Conservation (phyloP, 1,284 basidiomycete genomes). For the Apiotrichum sp. region DNA sequence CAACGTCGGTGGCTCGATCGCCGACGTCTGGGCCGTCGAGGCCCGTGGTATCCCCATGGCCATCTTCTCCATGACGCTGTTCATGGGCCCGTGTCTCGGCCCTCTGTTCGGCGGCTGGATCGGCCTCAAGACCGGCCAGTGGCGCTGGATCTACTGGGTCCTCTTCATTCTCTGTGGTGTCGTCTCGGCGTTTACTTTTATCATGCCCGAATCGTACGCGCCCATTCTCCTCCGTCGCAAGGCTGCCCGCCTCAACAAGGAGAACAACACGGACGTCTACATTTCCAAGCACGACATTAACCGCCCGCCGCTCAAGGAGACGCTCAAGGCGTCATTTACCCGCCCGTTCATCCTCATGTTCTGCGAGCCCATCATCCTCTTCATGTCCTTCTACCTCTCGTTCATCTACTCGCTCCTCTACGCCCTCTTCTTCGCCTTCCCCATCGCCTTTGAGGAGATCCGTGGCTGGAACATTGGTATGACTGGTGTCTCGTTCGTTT, state of each 20-base stretch:
- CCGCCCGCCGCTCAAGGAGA: slow-evolving; percentile 27
- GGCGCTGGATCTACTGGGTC: slow-evolving; percentile 51
- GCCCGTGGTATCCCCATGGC: slow-evolving; percentile 48
- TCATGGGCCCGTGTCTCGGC: slow-evolving; percentile 47
- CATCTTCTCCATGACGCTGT: slow-evolving; percentile 43
- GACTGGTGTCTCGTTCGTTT: slow-evolving; percentile 43
- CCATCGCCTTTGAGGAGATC: slow-evolving; percentile 42
- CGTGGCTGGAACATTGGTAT: slow-evolving; percentile 42
- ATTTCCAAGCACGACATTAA: slow-evolving; percentile 39
- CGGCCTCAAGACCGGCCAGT: slow-evolving; percentile 29
- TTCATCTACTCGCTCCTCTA: slow-evolving; percentile 49
- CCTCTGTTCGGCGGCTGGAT: slow-evolving; percentile 47
- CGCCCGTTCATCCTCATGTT: slow-evolving; percentile 47
- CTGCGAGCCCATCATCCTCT: slow-evolving; percentile 47
- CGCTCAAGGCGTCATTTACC: slow-evolving; percentile 42
- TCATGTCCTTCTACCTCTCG: slow-evolving; percentile 49
- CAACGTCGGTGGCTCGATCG: slow-evolving; percentile 49
- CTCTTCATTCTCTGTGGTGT: slow-evolving; percentile 43
- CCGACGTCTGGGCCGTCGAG: slow-evolving; percentile 48
- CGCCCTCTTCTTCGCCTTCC: slow-evolving; percentile 44
- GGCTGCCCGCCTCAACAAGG: slow-evolving; percentile 41
- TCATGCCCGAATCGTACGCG: slow-evolving; percentile 47
- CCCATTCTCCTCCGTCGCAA: slow-evolving; percentile 42
- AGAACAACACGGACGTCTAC: slow-evolving; percentile 40
- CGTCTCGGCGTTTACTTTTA: slow-evolving; percentile 30